Evolutionary conservation across 495 filamentous ascomycete genomes (phyloP).

Genomic region (Alectoria sarmentosa): DNA sequence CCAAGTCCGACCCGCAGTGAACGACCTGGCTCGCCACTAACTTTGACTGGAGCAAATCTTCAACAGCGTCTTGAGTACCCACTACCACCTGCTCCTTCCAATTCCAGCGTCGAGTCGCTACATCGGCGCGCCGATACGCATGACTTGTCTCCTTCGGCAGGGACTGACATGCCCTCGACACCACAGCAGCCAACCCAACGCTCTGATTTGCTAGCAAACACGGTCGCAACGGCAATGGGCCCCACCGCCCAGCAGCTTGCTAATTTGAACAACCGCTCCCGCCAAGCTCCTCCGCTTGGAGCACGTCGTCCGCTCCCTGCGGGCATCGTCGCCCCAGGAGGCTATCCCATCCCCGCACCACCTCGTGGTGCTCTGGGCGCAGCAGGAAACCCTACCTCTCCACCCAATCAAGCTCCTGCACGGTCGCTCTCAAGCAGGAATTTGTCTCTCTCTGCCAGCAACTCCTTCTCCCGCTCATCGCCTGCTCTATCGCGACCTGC

Average conservation of each 20-base stretch:
- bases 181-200: slow-evolving; percentile 12
- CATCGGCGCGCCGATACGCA: slow-evolving; percentile 4
- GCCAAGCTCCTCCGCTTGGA: slow-evolving; percentile 18
- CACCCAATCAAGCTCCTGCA: slow-evolving; percentile 29
- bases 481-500: slow-evolving; percentile 37
- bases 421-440: slow-evolving; percentile 11
- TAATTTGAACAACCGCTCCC: slow-evolving; percentile 26
- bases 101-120: slow-evolving; percentile 18
- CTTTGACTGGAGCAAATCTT: slow-evolving; percentile 25
- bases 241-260: slow-evolving; percentile 29
- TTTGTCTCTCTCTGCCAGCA: slow-evolving; percentile 9
- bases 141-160: neutral
- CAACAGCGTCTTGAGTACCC: slow-evolving; percentile 26
- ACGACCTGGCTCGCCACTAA: slow-evolving; percentile 20
- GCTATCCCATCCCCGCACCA: slow-evolving; percentile 21
- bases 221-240: slow-evolving; percentile 1
- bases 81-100: slow-evolving; percentile 22
- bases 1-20: slow-evolving; percentile 22
- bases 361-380: slow-evolving; percentile 26
- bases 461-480: slow-evolving; percentile 23
- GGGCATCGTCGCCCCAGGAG: slow-evolving; percentile 10
- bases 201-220: slow-evolving; percentile 1
- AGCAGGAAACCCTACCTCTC: slow-evolving; percentile 34
- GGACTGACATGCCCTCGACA: slow-evolving; percentile 8
- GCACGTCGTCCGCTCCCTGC: slow-evolving; percentile 13